Base-by-base conservation (phyloP, 2,329 filamentous ascomycete species). In the Hymenoscyphus scutula region DNA sequence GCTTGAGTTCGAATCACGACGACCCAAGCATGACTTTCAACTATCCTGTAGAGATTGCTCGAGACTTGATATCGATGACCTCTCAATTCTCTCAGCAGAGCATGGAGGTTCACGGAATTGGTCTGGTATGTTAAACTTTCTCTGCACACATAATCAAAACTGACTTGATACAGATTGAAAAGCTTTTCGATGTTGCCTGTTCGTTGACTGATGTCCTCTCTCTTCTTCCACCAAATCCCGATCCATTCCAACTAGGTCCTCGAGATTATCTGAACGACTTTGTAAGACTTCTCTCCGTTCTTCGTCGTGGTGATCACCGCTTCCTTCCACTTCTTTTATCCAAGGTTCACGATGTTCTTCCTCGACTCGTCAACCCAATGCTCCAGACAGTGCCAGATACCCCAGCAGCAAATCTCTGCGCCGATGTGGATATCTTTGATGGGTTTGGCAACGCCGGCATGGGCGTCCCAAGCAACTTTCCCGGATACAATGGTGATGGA, bases 301-400 rank as follows among this genome's bases (percentile, higher is more conserved):
- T 95, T 19, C 89, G 90, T n/a, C 88, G 85, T 62, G 90, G 90
- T 6, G 84, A 93, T 62, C 84, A 89, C 65, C 88, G 89, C 58
- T 95, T 92, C 73, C 79, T 94, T 15, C 91, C 91, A 2, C 81
- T 96, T 0, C 81, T 96, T 1, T 77, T 95, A 61, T 84, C 83
- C 73, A 95, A 94, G 77, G 83, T 94, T 45, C 82, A 88, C 64
- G 89, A 94, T 51, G 81, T 89, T 2, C 77, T 93, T 2, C 89
- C 89, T 7, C 80, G 81, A 15, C 77, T 88, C 17, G 79, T 81
- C 62, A 85, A 82, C 67, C 86, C 85, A 1, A 82, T 85, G 78
- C 79, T 88, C 15, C 82, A 83, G 65, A 82, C 82, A 19, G 78
- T 82, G 0, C 85, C 86, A 0, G 85, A 88, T 57, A 83, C 78